phyloP scores from a whole-genome alignment of 371 early-diverging fungal genomes.

The Apophysomyces trapeziformis region DNA sequence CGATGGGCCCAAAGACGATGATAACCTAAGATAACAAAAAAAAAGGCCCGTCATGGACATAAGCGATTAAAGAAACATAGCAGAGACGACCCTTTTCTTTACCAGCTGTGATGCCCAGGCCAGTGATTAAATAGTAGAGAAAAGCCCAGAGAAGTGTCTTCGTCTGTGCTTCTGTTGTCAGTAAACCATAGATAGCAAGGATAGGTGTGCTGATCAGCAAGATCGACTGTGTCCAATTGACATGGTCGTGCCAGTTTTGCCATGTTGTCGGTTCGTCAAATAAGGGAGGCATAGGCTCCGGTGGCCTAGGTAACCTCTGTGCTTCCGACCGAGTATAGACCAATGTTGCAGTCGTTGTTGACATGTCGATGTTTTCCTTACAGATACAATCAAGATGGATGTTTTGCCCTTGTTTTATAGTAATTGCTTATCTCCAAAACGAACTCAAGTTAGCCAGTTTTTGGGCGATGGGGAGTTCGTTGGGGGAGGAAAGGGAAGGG shows the following conservation, averaged over 20 bases:
- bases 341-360: not conserved
- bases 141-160: slow-evolving; percentile 81
- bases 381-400: too few relatives aligned
- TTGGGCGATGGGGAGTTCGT: slow-evolving; percentile 4
- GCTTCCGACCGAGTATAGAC: slow-evolving; percentile 14
- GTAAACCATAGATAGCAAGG: slow-evolving; percentile 79
- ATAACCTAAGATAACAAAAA: slow-evolving; percentile 54
- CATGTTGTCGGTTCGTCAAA: slow-evolving; percentile 52
- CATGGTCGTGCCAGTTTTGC: slow-evolving; percentile 57
- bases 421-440: not conserved
- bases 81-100: slow-evolving; percentile 14
- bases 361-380: not conserved
- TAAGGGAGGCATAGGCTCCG: slow-evolving; percentile 11
- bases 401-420: too few relatives aligned
- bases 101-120: slow-evolving; percentile 93
- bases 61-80: not conserved
- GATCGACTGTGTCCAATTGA: slow-evolving; percentile 85
- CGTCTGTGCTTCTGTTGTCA: slow-evolving; percentile 65
- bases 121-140: slow-evolving; percentile 83
- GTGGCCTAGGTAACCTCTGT: slow-evolving; percentile 2
- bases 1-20: slow-evolving; percentile 86
- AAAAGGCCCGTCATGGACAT: not conserved
- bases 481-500: not conserved
- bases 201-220: slow-evolving; percentile 78
- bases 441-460: not conserved